Evolutionary conservation across 2,329 filamentous ascomycete species (phyloP), one percentile per base, ranked within the genome.

Genomic region (Exophiala spinifera): DNA sequence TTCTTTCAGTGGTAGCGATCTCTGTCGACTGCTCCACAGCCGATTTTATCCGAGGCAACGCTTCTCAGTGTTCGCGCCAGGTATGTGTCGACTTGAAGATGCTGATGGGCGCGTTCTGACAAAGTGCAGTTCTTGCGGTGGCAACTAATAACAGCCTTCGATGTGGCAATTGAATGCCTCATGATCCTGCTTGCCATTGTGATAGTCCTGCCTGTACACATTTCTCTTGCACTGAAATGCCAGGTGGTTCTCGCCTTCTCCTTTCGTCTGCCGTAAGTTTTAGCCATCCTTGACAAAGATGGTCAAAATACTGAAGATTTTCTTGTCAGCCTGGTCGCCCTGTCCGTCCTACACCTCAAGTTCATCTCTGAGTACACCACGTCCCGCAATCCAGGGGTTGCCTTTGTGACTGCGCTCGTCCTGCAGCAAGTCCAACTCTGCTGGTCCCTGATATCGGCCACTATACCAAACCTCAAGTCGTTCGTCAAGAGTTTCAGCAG

Each of bases 401-500:
- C 62, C 45, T 62, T 68, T 33, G 66, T 68, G 2, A 56, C 69
- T 15, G 63, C 68, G 3, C 58, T 67, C 23, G 67, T 74, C 48
- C 65, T 67, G 53, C 68, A 70, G 15, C 67, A 72, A 50, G 64
- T 72, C 37, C 64, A 75, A 36, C 64, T 75, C 20, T 68, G 71
- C 28, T 73, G 69, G 62, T 70, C 71, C 14, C 65, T 76, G 21
- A 72, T 73, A 54, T 64, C 70, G 0, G 70, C 70, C 36, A 76
- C 72, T 0, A 64, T 75, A 13, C 71, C 72, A 3, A 73, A 72
- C 20, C 64, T 73, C 25, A 73, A 72, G 53, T 67, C 70, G 4
- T 74, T 74, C 52, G 70, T 73, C 13, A 66, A 70, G 23, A 67
- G 65, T 45, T 73, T 74, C 64, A 71, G 70, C 54, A 72, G 70